phyloP scores from a whole-genome alignment of 495 filamentous ascomycete genomes.

The Penicillium tannophilum region DNA sequence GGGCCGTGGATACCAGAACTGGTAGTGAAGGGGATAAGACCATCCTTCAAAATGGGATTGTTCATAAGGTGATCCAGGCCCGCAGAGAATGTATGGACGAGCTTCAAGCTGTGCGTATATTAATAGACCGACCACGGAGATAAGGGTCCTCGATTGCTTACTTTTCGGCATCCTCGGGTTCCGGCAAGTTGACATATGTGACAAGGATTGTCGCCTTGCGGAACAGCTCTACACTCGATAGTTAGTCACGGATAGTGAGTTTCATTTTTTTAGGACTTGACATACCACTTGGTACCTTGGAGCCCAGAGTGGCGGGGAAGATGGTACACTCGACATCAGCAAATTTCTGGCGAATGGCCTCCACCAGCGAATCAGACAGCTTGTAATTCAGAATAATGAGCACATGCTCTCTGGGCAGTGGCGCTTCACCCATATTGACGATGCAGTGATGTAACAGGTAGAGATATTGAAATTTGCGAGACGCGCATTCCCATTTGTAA shows the following conservation, averaged over 20 bases:
- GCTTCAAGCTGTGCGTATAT: slow-evolving; percentile 53
- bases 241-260: neutral
- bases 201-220: slow-evolving; percentile 64
- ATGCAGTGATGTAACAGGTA: neutral
- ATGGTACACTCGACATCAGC: slow-evolving; percentile 53
- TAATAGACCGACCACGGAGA: neutral
- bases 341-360: slow-evolving; percentile 48
- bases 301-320: slow-evolving; percentile 17
- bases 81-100: slow-evolving; percentile 76
- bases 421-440: slow-evolving; percentile 41
- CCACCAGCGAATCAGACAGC: slow-evolving; percentile 38
- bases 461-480: neutral
- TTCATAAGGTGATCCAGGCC: slow-evolving; percentile 69
- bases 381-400: slow-evolving; percentile 47
- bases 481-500: neutral
- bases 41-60: slow-evolving; percentile 64
- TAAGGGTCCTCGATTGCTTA: neutral
- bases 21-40: slow-evolving; percentile 66
- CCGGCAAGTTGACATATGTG: slow-evolving; percentile 58
- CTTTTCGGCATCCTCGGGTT: slow-evolving; percentile 27
- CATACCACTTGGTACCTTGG: slow-evolving; percentile 21
- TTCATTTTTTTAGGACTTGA: neutral
- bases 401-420: slow-evolving; percentile 32
- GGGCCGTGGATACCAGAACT: slow-evolving; percentile 79
- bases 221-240: slow-evolving; percentile 45